Conservation (phyloP, 2,329 filamentous ascomycete species). For the Beauveria rudraprayagi region DNA sequence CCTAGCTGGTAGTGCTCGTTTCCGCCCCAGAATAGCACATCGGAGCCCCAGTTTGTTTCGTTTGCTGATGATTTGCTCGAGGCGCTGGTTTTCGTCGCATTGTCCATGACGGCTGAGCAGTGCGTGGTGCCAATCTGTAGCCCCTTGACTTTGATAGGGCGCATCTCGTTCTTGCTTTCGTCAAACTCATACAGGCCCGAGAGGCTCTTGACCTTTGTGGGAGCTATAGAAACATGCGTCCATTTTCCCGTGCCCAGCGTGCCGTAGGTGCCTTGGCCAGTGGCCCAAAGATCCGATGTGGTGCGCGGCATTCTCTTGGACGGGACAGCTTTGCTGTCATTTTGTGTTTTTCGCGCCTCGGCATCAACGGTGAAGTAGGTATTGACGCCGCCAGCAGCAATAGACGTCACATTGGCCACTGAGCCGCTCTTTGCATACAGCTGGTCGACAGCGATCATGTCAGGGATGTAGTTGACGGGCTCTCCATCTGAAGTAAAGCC, state of each 20-base stretch:
- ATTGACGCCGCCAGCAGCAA: constrained; percentile 80
- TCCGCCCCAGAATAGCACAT: constrained; percentile 88
- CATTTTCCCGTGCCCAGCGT: constrained; percentile 78
- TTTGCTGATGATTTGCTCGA: constrained; percentile 45
- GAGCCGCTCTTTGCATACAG: constrained; percentile 63
- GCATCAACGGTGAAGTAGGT: constrained; percentile 84
- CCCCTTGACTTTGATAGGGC: constrained; percentile 69
- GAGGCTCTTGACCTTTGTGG: constrained; percentile 73
- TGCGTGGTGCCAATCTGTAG: constrained; percentile 76
- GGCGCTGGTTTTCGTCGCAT: constrained; percentile 60
- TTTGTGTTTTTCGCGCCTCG: constrained; percentile 33
- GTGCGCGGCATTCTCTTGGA: constrained; percentile 25
- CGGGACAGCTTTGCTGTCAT: constrained; percentile 19
- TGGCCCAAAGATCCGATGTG: constrained; percentile 67
- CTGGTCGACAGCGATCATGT: constrained; percentile 59
- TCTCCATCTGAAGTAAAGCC: constrained; percentile 64
- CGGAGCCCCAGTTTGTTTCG: constrained; percentile 80
- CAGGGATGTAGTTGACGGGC: constrained; percentile 59
- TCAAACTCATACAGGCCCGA: constrained; percentile 84
- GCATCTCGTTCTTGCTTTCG: constrained; percentile 56
- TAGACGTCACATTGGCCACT: constrained; percentile 59
- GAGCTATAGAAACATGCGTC: constrained; percentile 75
- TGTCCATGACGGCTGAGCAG: constrained; percentile 73
- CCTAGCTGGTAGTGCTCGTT: constrained; percentile 93
- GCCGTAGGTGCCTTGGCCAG: constrained; percentile 78